These are phyloP conservation scores for Astragalus glycyphyllos DNA, from an alignment of 306 rosid species.

Conservation along the genomic window DNA sequence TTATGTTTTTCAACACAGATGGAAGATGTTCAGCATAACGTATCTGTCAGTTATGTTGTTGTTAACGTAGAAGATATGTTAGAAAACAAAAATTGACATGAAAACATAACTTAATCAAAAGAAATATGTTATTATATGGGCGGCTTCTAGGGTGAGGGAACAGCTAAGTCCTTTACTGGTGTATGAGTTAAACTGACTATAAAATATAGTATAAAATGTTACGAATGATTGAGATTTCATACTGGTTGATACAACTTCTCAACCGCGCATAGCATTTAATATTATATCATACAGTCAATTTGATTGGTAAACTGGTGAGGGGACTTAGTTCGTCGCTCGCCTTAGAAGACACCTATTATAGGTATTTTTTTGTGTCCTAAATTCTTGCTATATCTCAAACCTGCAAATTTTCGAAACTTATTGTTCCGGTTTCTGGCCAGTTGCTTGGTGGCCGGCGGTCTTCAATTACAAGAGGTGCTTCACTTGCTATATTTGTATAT, in stretches of 20 bases:
- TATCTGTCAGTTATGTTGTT: constrained; percentile 51
- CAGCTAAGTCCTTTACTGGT: no score
- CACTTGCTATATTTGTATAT: constrained; percentile 74
- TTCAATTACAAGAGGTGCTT: constrained; percentile 84
- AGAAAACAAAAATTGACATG: not conserved
- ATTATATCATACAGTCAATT: no score
- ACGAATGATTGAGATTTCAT: no score
- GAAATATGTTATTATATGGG: not conserved
- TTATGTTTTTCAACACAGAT: constrained; percentile 74
- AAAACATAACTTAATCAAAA: not conserved
- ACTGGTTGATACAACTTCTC: no score
- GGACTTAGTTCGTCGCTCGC: no score
- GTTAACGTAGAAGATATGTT: constrained; percentile 10
- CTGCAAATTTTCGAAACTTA: constrained; percentile 75
- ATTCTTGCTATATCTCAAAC: constrained; percentile 42
- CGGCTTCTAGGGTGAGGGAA: no score
- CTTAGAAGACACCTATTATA: not conserved
- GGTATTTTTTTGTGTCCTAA: constrained; percentile 16
- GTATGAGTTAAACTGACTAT: no score
- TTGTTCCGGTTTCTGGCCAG: constrained; percentile 92
- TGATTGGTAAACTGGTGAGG: no score
- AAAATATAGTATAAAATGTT: no score
- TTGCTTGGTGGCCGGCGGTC: constrained; percentile 71
- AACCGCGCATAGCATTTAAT: no score
- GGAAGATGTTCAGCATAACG: constrained; percentile 97